Base-by-base conservation (phyloP, 768 basidiomycete species). In the Tulasnella sp. region DNA sequence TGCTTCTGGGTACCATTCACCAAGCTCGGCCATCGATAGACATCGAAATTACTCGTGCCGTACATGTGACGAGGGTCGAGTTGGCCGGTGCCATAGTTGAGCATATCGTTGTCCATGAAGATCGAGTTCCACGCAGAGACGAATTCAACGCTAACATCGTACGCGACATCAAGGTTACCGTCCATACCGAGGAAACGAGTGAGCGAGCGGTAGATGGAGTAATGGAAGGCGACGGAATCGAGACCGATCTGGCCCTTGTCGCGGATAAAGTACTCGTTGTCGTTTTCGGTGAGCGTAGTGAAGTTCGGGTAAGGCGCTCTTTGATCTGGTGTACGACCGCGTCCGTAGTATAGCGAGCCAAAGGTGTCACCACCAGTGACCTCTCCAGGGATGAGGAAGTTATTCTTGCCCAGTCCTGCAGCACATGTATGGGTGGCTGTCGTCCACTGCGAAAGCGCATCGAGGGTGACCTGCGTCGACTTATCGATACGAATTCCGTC, bases 401-500 rank as follows among this genome's bases (percentile, higher is more conserved):
- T 92, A 3, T 74, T 78, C 75, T 96, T 96, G 54, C 82, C 81
- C 15, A 89, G 71, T 0, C 73, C 70, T 2, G 73, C 68, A 0
- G 92, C 92, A 68, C 92, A 94, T 9, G 76, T 73, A 43, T 89
- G 78, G 1, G 90, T 88, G 57, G 75, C 74, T 0, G 80, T 70
- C 0, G 87, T 75, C 92, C 92, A 96, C 0, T 75, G 67, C 2
- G 87, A 76, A 52, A 93, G 76, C 2, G 86, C 88, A 53, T 84
- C 82, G 15, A 94, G 80, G 4, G 89, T 88, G 58, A 96, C 79
- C 68, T 96, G 92, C 0, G 90, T 93, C 25, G 92, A 81, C 71
- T 96, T 96, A 70, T 94, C 92, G 72, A 96, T 83, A 71, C 92
- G 92, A 68, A 96, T 94, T 59, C 82, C 92, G 68, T 96, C 92